Evolutionary conservation across 2,329 filamentous ascomycete genomes (phyloP).

Genomic region (Aspergillus tamarii): DNA sequence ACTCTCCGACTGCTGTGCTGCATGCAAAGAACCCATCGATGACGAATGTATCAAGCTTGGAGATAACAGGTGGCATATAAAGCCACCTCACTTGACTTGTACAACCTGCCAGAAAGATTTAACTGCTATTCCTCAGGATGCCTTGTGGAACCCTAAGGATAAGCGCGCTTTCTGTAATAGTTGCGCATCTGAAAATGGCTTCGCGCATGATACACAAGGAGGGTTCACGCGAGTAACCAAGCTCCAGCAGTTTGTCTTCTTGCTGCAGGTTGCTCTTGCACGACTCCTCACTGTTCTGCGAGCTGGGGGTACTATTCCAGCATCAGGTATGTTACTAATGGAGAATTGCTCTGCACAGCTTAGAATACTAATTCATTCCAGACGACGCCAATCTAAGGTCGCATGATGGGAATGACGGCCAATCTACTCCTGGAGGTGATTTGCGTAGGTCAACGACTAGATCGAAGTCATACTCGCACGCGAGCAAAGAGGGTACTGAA

Average conservation of each 20-base stretch:
- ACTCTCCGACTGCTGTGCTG: conserved; percentile 80
- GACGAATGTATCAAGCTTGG: conserved; percentile 83
- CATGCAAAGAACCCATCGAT: conserved; percentile 86
- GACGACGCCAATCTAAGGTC: conserved; percentile 71
- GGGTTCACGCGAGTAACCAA: conserved; percentile 78
- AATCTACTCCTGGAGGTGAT: conserved; percentile 52
- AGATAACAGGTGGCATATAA: conserved; percentile 80
- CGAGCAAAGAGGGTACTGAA: conserved; percentile 61
- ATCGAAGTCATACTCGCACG: conserved; percentile 73
- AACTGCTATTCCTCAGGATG: conserved; percentile 68
- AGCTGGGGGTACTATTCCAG: conserved; percentile 77
- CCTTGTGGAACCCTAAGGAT: conserved; percentile 69
- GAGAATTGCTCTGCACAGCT: background rate
- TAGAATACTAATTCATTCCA: conserved; percentile 29
- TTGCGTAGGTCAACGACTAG: conserved; percentile 66
- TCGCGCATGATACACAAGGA: conserved; percentile 59
- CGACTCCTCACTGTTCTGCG: conserved; percentile 84
- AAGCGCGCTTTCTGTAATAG: conserved; percentile 71
- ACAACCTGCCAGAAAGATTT: conserved; percentile 74
- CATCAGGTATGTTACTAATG: conserved; percentile 56
- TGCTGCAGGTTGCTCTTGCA: conserved; percentile 88
- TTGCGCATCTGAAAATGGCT: conserved; percentile 59
- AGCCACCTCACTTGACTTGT: conserved; percentile 68
- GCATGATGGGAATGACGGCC: conserved; percentile 69
- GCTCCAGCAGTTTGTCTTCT: conserved; percentile 90